A percentile compares a stretch with the other conserved stretches of the same genome.
Evolutionary conservation across 805 yeast species (phyloP).

Genomic region (Ogataea pini): DNA sequence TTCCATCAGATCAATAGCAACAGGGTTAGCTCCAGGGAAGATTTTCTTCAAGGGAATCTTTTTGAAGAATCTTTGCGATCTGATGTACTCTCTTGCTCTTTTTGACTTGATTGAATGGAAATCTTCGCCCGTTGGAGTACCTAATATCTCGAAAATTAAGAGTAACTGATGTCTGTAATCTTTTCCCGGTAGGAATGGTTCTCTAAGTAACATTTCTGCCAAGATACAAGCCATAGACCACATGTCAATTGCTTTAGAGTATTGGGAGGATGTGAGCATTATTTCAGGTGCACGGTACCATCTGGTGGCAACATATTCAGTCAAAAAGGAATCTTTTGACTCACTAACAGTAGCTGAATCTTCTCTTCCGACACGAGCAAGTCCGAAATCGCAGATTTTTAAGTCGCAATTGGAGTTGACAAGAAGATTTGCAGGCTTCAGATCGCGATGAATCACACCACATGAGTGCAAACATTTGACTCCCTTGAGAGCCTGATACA

Average conservation of each 20-base stretch:
- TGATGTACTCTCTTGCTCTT: constrained; percentile 75
- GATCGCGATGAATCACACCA: constrained; percentile 72
- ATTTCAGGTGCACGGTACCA: constrained; percentile 88
- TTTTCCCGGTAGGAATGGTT: constrained; percentile 73
- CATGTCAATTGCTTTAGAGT: constrained; percentile 73
- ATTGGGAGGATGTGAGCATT: constrained; percentile 71
- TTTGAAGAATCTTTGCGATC: constrained; percentile 62
- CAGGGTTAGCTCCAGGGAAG: constrained; percentile 51
- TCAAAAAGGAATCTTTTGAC: constrained; percentile 45
- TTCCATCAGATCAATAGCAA: constrained; percentile 62
- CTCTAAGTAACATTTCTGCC: constrained; percentile 63
- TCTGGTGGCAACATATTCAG: constrained; percentile 82
- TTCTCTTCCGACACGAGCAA: constrained; percentile 58
- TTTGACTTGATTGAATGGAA: constrained; percentile 70
- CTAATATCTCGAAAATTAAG: constrained; percentile 66
- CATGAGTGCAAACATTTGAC: constrained; percentile 72
- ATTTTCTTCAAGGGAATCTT: constrained; percentile 53
- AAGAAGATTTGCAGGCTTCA: constrained; percentile 72
- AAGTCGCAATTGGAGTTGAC: constrained; percentile 71
- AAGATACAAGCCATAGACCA: constrained; percentile 83
- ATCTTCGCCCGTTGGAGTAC: constrained; percentile 75
- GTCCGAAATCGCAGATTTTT: constrained; percentile 78
- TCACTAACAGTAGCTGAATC: constrained; percentile 38
- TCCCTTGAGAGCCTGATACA: constrained; percentile 70
- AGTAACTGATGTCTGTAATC: constrained; percentile 70